Evolutionary conservation across 2,329 filamentous ascomycete genomes (phyloP), one percentile per base, ranked within the genome.

Genomic region (Phoma sp.): DNA sequence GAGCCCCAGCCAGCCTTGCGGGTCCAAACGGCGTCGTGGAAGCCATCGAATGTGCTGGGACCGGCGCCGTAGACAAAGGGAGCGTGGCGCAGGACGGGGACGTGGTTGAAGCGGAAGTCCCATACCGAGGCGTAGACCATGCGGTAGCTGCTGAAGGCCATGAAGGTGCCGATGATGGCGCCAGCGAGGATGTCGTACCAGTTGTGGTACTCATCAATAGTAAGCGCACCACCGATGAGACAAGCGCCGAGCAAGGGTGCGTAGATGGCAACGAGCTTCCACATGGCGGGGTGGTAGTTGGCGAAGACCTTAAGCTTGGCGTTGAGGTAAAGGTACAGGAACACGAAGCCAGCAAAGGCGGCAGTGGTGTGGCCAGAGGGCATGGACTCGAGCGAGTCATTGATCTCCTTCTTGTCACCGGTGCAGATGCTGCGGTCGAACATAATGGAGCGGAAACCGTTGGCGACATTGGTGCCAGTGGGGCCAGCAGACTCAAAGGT

Each of bases 231-330:
- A 1, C 83, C 88, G 38, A 92, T 90, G 2, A 92, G 77, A 2
- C 80, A 81, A 0, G 88, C 88, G 2, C 85, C 87, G 0, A 92
- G 83, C 2, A 92, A 75, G 0, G 89, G 89, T 0, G 84, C 81
- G 65, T 88, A 89, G 22, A 85, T 77, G 15, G 80, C 82, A 29
- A 88, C 78, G 12, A 91, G 75, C 76, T 91, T 91, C 89, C 88
- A 91, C 82, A 90, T 85, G 12, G 85, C 80, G 0, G 89, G 85
- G 68, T 91, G 88, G 70, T 89, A 88, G 78, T 90, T 88, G 60
- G 84, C 78, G 64, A 87, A 91, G 51, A 91, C 83, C 80, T 91
- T 92, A 62, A 92, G 81, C 78, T 92, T 92, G 43, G 87, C 89
- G 72, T 92, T 92, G 39, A 92, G 83, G 76, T 91, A 92, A 1